Evolutionary conservation across 495 filamentous ascomycete genomes (phyloP).

Genomic region (Hypoxylon fragiforme): DNA sequence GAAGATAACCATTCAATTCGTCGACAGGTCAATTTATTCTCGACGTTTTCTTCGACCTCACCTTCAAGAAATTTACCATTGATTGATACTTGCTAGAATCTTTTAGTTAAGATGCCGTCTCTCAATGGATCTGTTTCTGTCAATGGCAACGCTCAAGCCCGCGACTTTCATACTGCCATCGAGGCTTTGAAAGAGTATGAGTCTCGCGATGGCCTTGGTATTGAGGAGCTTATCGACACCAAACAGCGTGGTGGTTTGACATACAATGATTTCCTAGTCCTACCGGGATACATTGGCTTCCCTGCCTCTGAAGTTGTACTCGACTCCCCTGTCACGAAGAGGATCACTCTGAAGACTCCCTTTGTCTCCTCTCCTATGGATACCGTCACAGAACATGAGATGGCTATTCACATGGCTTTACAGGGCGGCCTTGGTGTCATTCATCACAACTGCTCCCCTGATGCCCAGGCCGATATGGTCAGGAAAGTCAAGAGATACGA

Average conservation of each 20-base stretch:
- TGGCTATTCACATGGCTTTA: constrained; percentile 98
- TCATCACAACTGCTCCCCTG: constrained; percentile 96
- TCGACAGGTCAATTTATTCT: constrained; percentile 46
- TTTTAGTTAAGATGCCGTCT: constrained; percentile 27
- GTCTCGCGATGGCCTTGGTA: constrained; percentile 79
- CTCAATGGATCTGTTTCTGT: constrained; percentile 37
- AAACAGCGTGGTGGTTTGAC: constrained; percentile 88
- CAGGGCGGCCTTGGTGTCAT: constrained; percentile 96
- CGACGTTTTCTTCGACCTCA: constrained; percentile 45
- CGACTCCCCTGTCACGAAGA: constrained; percentile 90
- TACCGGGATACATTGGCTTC: constrained; percentile 71
- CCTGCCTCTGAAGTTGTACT: constrained; percentile 86
- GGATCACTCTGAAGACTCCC: constrained; percentile 90
- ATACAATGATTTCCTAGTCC: constrained; percentile 65
- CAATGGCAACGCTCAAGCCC: constrained; percentile 43
- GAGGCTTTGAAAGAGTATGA: constrained; percentile 78
- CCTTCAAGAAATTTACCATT: constrained; percentile 2
- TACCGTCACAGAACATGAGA: constrained; percentile 97
- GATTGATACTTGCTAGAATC: too few species aligned
- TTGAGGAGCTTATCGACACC: constrained; percentile 81
- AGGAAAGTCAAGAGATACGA: constrained; percentile 98
- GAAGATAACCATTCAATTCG: constrained; percentile 58
- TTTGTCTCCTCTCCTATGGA: constrained; percentile 99
- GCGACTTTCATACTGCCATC: constrained; percentile 65
- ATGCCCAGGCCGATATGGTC: constrained; percentile 98